Conservation (phyloP, 352 stramenopile genomes). For the Pythium biforme region DNA sequence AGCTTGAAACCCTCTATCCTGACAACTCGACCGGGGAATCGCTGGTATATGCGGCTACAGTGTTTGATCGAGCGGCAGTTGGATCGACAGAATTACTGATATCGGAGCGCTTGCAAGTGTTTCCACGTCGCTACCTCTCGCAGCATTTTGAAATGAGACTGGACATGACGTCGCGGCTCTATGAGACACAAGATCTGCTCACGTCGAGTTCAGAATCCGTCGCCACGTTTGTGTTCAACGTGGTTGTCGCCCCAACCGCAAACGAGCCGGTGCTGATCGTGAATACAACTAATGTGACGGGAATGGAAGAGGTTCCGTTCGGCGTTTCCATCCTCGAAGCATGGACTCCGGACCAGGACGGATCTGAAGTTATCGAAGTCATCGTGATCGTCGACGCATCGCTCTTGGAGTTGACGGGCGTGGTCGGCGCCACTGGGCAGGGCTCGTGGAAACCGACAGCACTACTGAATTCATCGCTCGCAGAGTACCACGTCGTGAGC, state of each 20-base stretch:
- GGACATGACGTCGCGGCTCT: not conserved
- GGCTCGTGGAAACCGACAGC: too few relatives aligned
- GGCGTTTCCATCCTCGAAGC: conserved; percentile 36
- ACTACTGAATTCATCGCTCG: not conserved
- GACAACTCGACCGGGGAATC: not conserved
- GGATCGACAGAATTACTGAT: not conserved
- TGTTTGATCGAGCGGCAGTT: not conserved
- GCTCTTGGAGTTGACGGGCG: not conserved
- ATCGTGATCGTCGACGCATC: conserved; percentile 5
- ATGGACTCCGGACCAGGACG: conserved; percentile 42
- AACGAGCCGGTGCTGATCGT: conserved; percentile 36
- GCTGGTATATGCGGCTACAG: not conserved
- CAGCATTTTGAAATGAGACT: conserved; percentile 14
- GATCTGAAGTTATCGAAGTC: conserved; percentile 50
- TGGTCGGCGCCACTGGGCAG: not conserved
- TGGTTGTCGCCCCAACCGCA: conserved; percentile 10
- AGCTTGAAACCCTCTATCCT: not conserved
- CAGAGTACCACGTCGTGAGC: not conserved
- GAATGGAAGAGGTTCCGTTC: conserved; percentile 30
- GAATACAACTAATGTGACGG: conserved; percentile 28
- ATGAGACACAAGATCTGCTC: not conserved
- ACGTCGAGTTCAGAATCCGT: not conserved
- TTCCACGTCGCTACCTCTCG: not conserved
- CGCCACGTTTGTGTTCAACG: not conserved
- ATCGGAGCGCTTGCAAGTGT: not conserved